Conservation (phyloP, 768 basidiomycete species). For the Daedaleopsis nitida region DNA sequence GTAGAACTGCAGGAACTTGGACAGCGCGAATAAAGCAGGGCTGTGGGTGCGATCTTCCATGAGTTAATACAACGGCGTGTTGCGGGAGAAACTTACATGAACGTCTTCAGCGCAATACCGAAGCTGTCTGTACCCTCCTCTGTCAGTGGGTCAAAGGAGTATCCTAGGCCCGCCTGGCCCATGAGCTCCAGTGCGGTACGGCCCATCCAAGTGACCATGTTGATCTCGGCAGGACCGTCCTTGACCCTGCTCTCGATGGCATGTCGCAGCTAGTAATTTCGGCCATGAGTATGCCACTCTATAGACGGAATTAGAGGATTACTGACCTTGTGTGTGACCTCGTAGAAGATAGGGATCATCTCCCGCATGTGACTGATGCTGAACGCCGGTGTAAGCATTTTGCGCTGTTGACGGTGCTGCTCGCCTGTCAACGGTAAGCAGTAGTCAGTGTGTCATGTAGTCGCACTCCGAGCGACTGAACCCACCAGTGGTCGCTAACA, state of each 20-base stretch:
- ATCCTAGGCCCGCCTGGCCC: constrained; percentile 48
- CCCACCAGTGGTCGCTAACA: constrained; percentile 19
- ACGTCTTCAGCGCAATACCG: constrained; percentile 22
- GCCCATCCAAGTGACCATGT: constrained; percentile 28
- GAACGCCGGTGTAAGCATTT: constrained; percentile 26
- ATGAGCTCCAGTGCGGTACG: constrained; percentile 38
- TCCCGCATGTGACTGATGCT: constrained; percentile 26
- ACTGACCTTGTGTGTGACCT: constrained; percentile 17
- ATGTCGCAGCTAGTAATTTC: constrained; percentile 6
- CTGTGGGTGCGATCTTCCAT: neutral
- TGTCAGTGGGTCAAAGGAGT: constrained; percentile 37
- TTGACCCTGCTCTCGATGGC: constrained; percentile 10
- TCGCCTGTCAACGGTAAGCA: constrained; percentile 14
- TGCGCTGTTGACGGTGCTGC: constrained; percentile 23
- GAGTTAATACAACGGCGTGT: neutral
- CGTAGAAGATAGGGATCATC: constrained; percentile 26
- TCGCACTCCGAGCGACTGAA: neutral
- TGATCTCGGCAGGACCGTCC: constrained; percentile 15
- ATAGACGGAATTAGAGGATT: neutral
- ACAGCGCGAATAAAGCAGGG: neutral
- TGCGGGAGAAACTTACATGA: constrained; percentile 27
- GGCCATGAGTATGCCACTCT: neutral
- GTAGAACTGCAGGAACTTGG: neutral
- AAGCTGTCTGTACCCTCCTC: constrained; percentile 27
- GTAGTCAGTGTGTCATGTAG: neutral